Evolutionary conservation across 1,284 basidiomycete genomes (phyloP).

Genomic region (Kwoniella shivajii): DNA sequence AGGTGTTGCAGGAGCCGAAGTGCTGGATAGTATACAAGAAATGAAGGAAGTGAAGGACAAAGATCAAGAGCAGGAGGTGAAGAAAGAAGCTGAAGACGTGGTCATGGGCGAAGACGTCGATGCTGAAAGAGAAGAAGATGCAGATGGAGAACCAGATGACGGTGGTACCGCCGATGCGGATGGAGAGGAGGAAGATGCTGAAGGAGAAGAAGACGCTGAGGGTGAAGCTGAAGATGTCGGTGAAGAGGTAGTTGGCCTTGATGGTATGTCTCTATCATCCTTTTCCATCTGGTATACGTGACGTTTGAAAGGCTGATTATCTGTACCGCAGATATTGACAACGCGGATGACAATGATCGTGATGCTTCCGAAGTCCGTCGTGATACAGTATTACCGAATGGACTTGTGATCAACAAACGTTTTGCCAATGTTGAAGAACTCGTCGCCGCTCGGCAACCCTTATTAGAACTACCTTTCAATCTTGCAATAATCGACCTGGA

Average conservation of each 20-base stretch:
- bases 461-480: conserved; percentile 39
- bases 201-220: conserved; percentile 34
- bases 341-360: conserved; percentile 21
- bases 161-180: conserved; percentile 44
- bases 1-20: conserved; percentile 33
- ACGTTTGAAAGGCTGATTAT: conserved; percentile 9
- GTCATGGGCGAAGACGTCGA: conserved; percentile 26
- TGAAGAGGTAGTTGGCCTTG: conserved; percentile 38
- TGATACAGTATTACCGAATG: conserved; percentile 37
- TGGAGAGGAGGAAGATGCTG: conserved; percentile 42
- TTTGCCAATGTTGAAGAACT: conserved; percentile 41
- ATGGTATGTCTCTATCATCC: conserved; percentile 18
- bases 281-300: neutral
- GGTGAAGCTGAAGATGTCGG: conserved; percentile 25
- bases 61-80: conserved; percentile 4
- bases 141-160: conserved; percentile 38
- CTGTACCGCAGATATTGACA: conserved; percentile 14
- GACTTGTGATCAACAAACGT: conserved; percentile 41
- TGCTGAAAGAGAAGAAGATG: conserved; percentile 37
- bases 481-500: conserved; percentile 41
- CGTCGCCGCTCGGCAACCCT: conserved; percentile 31
- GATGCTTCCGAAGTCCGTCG: conserved; percentile 16
- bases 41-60: conserved; percentile 12
- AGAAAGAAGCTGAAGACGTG: conserved; percentile 23
- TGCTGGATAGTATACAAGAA: conserved; percentile 40